Conservation (phyloP, 768 basidiomycete species). For the Xerocomellus chrysenteron region DNA sequence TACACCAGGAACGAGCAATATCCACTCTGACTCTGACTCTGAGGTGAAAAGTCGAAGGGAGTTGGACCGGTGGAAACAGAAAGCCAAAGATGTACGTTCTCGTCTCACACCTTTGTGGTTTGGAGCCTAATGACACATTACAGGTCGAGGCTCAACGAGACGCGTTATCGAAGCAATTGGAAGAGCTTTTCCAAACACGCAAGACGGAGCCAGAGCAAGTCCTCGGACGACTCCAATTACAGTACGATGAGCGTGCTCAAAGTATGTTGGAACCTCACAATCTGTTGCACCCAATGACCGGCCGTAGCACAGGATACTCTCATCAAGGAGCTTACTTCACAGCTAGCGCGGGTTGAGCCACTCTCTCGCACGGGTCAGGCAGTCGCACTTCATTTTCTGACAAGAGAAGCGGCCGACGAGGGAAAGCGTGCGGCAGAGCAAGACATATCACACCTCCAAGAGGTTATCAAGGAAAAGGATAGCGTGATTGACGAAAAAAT, state of each 20-base stretch:
- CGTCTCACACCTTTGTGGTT: neutral
- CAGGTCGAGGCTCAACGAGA: conserved; percentile 43
- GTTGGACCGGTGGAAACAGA: conserved; percentile 33
- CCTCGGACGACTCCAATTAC: conserved; percentile 45
- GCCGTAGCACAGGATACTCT: conserved; percentile 54
- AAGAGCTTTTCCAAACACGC: conserved; percentile 57
- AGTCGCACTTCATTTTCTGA: conserved; percentile 62
- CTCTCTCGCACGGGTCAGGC: conserved; percentile 49
- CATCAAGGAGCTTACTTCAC: conserved; percentile 46
- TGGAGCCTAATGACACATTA: neutral
- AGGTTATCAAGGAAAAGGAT: conserved; percentile 44
- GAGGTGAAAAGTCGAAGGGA: conserved; percentile 20
- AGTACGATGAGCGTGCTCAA: conserved; percentile 51
- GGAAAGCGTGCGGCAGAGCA: conserved; percentile 56
- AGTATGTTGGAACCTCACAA: conserved; percentile 37
- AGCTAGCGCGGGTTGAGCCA: conserved; percentile 55
- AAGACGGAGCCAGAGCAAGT: conserved; percentile 65
- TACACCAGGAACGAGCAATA: conserved; percentile 11
- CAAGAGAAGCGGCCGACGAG: conserved; percentile 70
- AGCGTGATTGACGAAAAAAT: conserved; percentile 43
- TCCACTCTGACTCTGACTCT: conserved; percentile 3
- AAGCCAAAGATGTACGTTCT: conserved; percentile 23
- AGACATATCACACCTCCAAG: conserved; percentile 45
- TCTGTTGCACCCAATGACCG: conserved; percentile 3
- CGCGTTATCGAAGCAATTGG: conserved; percentile 51